phyloP scores from a whole-genome alignment of 164 flowering plant species.

The Nymphaea colorata region DNA sequence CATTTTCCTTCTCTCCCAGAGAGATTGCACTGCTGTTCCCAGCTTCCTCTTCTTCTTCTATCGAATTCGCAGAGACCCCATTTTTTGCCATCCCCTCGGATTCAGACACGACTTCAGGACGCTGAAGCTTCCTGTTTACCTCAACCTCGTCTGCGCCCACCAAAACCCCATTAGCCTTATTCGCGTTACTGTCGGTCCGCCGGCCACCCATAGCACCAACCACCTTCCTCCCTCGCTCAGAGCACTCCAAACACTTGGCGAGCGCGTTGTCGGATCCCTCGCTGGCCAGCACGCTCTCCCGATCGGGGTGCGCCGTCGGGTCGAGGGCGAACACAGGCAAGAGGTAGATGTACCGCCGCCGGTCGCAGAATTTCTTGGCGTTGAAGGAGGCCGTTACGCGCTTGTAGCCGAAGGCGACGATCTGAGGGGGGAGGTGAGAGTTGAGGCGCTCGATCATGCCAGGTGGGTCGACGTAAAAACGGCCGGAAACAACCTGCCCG shows the following conservation, averaged over 20 bases:
- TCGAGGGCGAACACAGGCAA: slow-evolving; percentile 91
- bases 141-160: background rate
- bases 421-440: slow-evolving; percentile 43
- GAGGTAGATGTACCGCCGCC: slow-evolving; percentile 90
- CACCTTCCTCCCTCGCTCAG: slow-evolving; percentile 88
- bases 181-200: slow-evolving; percentile 6
- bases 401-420: slow-evolving; percentile 77
- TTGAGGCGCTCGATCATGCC: slow-evolving; percentile 70
- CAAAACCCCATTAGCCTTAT: background rate
- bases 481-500: slow-evolving; percentile 90
- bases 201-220: slow-evolving; percentile 56
- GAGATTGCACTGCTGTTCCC: background rate
- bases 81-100: background rate
- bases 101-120: background rate
- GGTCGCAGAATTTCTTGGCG: slow-evolving; percentile 91
- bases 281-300: slow-evolving; percentile 80
- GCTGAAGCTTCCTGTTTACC: background rate
- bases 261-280: slow-evolving; percentile 70
- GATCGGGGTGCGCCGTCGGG: slow-evolving; percentile 55
- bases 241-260: slow-evolving; percentile 72
- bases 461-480: slow-evolving; percentile 79
- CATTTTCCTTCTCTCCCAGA: background rate
- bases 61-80: background rate
- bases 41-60: too few relatives aligned
- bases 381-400: slow-evolving; percentile 60